Base-by-base conservation (phyloP, 495 filamentous ascomycete species). In the Achaetomiella virescens region DNA sequence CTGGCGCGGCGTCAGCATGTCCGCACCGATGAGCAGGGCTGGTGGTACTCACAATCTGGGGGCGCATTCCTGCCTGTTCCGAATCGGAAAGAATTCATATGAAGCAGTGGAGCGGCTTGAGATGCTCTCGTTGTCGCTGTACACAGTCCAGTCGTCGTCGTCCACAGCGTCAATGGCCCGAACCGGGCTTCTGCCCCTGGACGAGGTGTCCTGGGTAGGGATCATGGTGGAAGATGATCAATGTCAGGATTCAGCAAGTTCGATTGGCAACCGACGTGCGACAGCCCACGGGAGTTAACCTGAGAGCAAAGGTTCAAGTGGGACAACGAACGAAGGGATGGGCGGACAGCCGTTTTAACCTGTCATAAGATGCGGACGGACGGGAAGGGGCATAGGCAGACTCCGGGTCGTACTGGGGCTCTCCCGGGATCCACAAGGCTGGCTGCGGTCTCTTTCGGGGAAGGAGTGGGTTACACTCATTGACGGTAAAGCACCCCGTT, bases 81-180 rank as follows among this genome's bases (percentile, higher is more conserved):
- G n/a, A 3, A 22, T 10, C 17, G 38, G 17, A 17, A 53, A 35
- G 38, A 25, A 21, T 18, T 52, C 6, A 21, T 35, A 41, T 2
- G 40, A 46, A 6, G 31, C 3, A 21, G 33, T 48, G 17, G 41
- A 33, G 27, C n/a, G n/a, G 27, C 44, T 54, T 2, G 31, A 48
- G 12, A 45, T 25, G 52, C 55, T 60, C 31, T 53, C 58, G 27
- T 5, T 20, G 24, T 62, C 60, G 9, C 50, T 58, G 31, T 43
- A 60, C 25, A 53, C 11, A 17, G 53, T 51, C 25, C 27, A 48
- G 18, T 47, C 57, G 46, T 61, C 61, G 22, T 59, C 53, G 35
- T 53, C 42, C 21, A 18, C 0, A 2, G 3, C 7, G 20, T 46
- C 33, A 43, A 21, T 41, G 8, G 14, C 52, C 43, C 52, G 21